Percentiles rank a stretch among this genome's conserved stretches.
These are phyloP conservation scores for Trichoderma sp. DNA, from an alignment of 2,329 filamentous ascomycete genomes.

Conservation along the genomic window DNA sequence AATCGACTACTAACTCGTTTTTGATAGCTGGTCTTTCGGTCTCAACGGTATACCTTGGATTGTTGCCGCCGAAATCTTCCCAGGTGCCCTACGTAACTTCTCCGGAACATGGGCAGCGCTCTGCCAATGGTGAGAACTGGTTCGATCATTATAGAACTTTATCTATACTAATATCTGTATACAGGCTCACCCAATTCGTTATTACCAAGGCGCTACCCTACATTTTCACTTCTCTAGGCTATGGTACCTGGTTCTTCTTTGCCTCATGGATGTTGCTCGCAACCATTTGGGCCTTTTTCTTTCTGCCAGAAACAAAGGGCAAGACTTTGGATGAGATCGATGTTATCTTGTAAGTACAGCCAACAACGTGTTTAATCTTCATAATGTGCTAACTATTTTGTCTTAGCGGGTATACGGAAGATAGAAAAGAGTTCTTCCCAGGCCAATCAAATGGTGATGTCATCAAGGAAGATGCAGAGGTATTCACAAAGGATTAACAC, in stretches of 20 bases:
- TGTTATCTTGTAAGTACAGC: slow-evolving; percentile 30
- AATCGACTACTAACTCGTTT: background rate
- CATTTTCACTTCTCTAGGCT: slow-evolving; percentile 44
- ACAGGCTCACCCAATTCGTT: slow-evolving; percentile 40
- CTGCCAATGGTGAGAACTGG: slow-evolving; percentile 35
- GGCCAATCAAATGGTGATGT: background rate
- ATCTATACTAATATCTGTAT: background rate
- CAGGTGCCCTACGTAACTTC: slow-evolving; percentile 42
- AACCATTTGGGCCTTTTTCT: slow-evolving; percentile 49
- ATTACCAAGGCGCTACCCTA: slow-evolving; percentile 46
- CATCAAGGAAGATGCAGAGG: slow-evolving; percentile 16
- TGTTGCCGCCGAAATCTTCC: slow-evolving; percentile 45
- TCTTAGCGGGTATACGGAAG: slow-evolving; percentile 6
- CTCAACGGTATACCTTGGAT: slow-evolving; percentile 48
- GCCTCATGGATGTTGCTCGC: slow-evolving; percentile 50
- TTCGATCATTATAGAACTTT: background rate
- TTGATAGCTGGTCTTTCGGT: slow-evolving; percentile 43
- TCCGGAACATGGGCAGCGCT: slow-evolving; percentile 43
- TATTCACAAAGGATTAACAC: slow-evolving; percentile 4
- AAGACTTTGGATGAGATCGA: slow-evolving; percentile 54
- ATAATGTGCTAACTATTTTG: background rate
- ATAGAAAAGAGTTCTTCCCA: slow-evolving; percentile 3
- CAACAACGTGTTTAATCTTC: background rate
- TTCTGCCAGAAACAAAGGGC: slow-evolving; percentile 56
- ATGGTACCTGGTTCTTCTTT: slow-evolving; percentile 58